Percentiles rank a stretch among this genome's conserved stretches.
Conservation (phyloP, 2,329 filamentous ascomycete species). For the Aspergillus intermedius region DNA sequence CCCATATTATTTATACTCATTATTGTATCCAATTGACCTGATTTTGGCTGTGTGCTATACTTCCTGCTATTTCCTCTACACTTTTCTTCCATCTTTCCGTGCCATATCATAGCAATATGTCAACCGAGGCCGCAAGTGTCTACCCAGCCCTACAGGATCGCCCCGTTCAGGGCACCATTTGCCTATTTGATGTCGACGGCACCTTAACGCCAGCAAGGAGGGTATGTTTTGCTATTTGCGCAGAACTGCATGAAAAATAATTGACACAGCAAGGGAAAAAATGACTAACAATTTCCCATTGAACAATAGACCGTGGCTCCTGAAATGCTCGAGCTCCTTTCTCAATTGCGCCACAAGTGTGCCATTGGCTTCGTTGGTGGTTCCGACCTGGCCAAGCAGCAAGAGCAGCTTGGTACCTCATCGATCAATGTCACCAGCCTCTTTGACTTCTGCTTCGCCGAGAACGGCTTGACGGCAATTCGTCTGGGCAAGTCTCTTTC, state of each 20-base stretch:
- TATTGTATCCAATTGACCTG: neutral
- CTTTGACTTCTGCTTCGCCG: conserved; percentile 96
- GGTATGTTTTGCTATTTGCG: conserved; percentile 44
- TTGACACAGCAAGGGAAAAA: neutral
- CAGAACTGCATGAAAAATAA: neutral
- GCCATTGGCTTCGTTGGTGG: conserved; percentile 59
- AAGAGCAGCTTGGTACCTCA: conserved; percentile 79
- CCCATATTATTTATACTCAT: neutral
- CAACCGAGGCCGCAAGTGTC: conserved; percentile 24
- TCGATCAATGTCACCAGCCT: conserved; percentile 67
- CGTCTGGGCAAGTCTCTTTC: conserved; percentile 71
- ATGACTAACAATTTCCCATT: conserved; percentile 2
- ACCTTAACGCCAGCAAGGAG: conserved; percentile 78
- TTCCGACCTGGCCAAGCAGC: conserved; percentile 86
- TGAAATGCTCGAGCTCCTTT: conserved; percentile 77
- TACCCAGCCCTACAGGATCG: conserved; percentile 76
- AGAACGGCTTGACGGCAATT: conserved; percentile 92
- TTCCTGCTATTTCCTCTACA: conserved; percentile 1
- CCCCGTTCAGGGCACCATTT: conserved; percentile 85
- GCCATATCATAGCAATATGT: conserved; percentile 15
- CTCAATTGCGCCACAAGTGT: conserved; percentile 61
- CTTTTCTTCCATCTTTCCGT: conserved; percentile 4
- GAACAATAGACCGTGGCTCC: conserved; percentile 57
- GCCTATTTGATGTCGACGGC: conserved; percentile 92
- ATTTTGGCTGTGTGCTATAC: neutral